These are phyloP conservation scores for Plasmodium vivax DNA, from an alignment of 169 alveolate genomes.

Conservation along the genomic window DNA sequence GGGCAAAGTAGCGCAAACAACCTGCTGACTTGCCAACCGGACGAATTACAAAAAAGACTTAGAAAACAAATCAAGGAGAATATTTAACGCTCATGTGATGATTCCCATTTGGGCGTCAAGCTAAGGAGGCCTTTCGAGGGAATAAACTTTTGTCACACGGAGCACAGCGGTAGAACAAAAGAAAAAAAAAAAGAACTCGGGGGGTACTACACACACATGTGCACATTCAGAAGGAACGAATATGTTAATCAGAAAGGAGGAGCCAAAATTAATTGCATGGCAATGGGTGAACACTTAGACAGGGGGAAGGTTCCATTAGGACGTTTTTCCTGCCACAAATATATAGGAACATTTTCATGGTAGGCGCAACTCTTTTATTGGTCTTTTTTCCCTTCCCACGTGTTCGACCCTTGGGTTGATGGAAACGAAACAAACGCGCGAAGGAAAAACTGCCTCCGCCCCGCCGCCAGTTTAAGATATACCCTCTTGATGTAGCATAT, in stretches of 20 bases:
- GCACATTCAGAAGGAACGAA: neutral
- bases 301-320: neutral
- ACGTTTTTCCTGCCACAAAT: neutral
- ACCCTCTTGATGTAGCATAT: neutral
- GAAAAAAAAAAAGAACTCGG: neutral
- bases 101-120: neutral
- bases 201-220: neutral
- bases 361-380: neutral
- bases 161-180: neutral
- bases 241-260: neutral
- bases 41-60: neutral
- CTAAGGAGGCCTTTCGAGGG: neutral
- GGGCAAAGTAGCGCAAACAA: neutral
- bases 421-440: neutral
- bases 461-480: neutral
- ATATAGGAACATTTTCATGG: neutral
- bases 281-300: neutral
- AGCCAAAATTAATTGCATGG: neutral
- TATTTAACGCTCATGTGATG: neutral
- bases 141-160: neutral
- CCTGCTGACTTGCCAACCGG: neutral
- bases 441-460: neutral
- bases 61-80: neutral
- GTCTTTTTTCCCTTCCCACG: neutral
- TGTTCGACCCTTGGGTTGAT: neutral